Evolutionary conservation across 495 filamentous ascomycete genomes (phyloP).

Genomic region (Ramalina intermedia): DNA sequence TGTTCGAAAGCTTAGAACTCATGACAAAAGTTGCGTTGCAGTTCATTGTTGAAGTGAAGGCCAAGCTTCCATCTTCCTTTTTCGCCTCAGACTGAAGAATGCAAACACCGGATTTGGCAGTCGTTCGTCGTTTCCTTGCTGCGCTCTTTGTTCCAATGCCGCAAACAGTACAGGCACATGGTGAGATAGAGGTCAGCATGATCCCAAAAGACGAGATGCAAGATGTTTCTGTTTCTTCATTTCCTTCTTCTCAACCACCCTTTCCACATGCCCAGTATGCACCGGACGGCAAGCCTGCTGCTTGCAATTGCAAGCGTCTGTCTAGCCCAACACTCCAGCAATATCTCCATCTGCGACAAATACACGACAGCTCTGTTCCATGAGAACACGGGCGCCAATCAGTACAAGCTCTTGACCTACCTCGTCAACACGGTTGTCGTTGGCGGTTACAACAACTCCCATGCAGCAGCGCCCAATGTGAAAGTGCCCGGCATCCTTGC

Average conservation of each 20-base stretch:
- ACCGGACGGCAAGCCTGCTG: too few relatives aligned
- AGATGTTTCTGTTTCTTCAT: too few relatives aligned
- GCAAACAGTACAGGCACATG: too few relatives aligned
- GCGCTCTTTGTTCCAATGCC: too few relatives aligned
- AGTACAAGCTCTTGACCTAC: slow-evolving; percentile 33
- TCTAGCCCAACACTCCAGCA: slow-evolving; percentile 28
- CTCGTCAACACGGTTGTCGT: slow-evolving; percentile 42
- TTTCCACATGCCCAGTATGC: too few relatives aligned
- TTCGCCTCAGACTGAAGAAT: too few relatives aligned
- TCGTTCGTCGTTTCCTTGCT: too few relatives aligned
- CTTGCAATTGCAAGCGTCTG: background rate
- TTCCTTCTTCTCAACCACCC: too few relatives aligned
- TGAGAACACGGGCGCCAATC: slow-evolving; percentile 38
- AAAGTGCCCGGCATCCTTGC: slow-evolving; percentile 37
- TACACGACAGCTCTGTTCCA: slow-evolving; percentile 37
- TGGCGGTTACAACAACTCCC: slow-evolving; percentile 23
- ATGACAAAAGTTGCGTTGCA: background rate
- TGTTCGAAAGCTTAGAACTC: too few relatives aligned
- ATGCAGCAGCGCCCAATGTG: slow-evolving; percentile 32
- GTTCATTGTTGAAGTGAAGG: background rate
- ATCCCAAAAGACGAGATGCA: too few relatives aligned
- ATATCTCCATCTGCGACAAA: slow-evolving; percentile 39
- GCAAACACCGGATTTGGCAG: too few relatives aligned
- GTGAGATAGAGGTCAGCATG: too few relatives aligned
- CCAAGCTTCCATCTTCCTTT: background rate